Conservation (phyloP, 116 monocot genomes). For the Dioscorea cayenensis region DNA sequence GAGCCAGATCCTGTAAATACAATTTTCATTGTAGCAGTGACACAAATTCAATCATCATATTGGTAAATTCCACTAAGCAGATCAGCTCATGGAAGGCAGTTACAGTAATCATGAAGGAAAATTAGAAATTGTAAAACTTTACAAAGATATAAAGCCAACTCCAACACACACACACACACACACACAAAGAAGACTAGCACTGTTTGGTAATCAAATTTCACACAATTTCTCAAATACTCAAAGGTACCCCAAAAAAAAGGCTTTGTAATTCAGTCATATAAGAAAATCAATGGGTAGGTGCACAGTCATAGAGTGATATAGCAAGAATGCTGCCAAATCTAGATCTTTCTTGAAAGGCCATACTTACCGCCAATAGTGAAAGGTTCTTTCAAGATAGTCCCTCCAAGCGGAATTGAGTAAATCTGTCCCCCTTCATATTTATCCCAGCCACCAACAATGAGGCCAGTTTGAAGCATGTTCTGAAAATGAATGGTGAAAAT, state of each 20-base stretch:
- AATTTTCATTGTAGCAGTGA: neutral
- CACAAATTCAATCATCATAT: neutral
- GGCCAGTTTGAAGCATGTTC: conserved; percentile 86
- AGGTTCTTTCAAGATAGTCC: conserved; percentile 81
- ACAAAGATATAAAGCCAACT: too few species aligned
- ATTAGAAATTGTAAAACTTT: too few species aligned
- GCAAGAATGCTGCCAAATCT: too few species aligned
- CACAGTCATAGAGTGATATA: too few species aligned
- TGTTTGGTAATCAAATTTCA: too few species aligned
- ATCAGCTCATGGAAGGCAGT: neutral
- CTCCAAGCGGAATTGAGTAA: conserved; percentile 90
- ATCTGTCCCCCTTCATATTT: conserved; percentile 96
- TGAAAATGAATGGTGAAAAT: conserved; percentile 9
- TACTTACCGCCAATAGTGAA: conserved; percentile 90
- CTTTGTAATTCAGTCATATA: too few species aligned
- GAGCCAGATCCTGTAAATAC: conserved; percentile 73
- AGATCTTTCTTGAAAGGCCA: neutral
- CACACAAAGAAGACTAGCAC: too few species aligned
- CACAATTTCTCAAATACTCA: too few species aligned
- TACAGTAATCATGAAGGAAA: too few species aligned
- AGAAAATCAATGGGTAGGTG: too few species aligned
- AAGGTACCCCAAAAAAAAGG: too few species aligned
- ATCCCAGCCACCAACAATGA: conserved; percentile 98
- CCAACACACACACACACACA: too few species aligned
- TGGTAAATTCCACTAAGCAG: neutral